Evolutionary conservation across 2,329 filamentous ascomycete genomes (phyloP).

Genomic region (Niveomyces coronatus): DNA sequence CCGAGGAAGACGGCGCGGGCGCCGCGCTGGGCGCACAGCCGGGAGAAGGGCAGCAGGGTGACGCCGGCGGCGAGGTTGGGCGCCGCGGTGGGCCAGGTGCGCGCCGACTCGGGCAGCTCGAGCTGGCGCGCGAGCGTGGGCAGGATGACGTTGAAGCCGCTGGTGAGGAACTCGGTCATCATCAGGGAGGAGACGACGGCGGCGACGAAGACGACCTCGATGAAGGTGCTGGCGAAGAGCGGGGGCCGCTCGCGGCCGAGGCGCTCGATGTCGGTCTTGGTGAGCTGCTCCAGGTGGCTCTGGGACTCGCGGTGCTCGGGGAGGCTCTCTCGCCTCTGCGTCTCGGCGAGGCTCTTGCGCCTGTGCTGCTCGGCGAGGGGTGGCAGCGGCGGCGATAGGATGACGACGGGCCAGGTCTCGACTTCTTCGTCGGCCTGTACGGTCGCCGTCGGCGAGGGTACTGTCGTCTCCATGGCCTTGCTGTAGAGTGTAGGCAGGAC

Average conservation of each 20-base stretch:
- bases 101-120: conserved; percentile 47
- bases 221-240: conserved; percentile 37
- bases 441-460: too few species aligned
- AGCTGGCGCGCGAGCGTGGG: conserved; percentile 52
- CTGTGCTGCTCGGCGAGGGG: too few species aligned
- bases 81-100: conserved; percentile 51
- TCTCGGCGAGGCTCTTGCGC: too few species aligned
- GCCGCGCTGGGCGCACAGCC: conserved; percentile 45
- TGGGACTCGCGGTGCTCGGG: too few species aligned
- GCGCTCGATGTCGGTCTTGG: conserved; percentile 33
- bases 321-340: too few species aligned
- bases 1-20: conserved; percentile 43
- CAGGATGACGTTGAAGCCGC: conserved; percentile 33
- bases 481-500: too few species aligned
- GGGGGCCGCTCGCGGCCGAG: conserved; percentile 48
- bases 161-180: conserved; percentile 12
- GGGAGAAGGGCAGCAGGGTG: conserved; percentile 50
- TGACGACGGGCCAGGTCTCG: too few species aligned
- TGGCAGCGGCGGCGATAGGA: too few species aligned
- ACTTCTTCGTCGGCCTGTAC: too few species aligned
- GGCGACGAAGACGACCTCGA: conserved; percentile 43
- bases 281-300: neutral
- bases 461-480: too few species aligned
- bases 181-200: conserved; percentile 9
- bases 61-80: conserved; percentile 43